These are phyloP conservation scores for Alternaria tenuissima DNA, from an alignment of 2,329 filamentous ascomycete species.

Conservation along the genomic window DNA sequence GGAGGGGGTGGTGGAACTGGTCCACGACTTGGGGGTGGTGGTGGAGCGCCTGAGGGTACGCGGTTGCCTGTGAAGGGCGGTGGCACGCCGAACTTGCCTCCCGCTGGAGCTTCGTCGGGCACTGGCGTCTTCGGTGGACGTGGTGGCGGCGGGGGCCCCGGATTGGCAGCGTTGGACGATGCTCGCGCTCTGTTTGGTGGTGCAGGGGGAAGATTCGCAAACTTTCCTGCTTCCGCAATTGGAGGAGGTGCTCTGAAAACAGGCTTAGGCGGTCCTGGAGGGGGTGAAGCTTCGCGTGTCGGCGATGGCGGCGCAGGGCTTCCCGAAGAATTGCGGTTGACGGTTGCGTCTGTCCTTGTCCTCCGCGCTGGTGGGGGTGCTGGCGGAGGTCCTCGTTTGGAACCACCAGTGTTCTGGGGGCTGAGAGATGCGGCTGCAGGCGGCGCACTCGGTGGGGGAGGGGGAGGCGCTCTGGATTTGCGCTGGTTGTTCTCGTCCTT, in stretches of 20 bases:
- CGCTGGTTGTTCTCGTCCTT: constrained; percentile 59
- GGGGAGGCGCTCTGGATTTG: constrained; percentile 66
- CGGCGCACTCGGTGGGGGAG: constrained; percentile 63
- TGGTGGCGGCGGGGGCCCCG: constrained; percentile 72
- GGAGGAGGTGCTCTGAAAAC: constrained; percentile 87
- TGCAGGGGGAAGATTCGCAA: constrained; percentile 63
- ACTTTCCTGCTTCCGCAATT: constrained; percentile 88
- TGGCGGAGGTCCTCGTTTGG: constrained; percentile 68
- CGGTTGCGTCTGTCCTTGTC: constrained; percentile 52
- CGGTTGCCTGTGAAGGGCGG: constrained; percentile 77
- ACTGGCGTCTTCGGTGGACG: constrained; percentile 63
- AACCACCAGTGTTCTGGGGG: constrained; percentile 69
- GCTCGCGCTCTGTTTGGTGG: constrained; percentile 60
- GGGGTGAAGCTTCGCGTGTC: constrained; percentile 77
- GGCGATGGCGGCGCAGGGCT: constrained; percentile 68
- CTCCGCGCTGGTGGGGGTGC: constrained; percentile 64
- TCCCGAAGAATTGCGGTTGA: constrained; percentile 56
- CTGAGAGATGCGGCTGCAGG: constrained; percentile 59
- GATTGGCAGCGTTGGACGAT: constrained; percentile 58
- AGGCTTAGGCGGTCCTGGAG: constrained; percentile 65
- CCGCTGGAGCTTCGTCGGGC: constrained; percentile 63
- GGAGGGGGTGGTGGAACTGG: constrained; percentile 67
- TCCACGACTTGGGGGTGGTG: constrained; percentile 76
- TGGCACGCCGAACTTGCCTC: constrained; percentile 75
- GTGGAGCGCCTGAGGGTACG: constrained; percentile 69